Base-by-base conservation (phyloP, 1,139 yeast species). In the Protomyces lactucae-debilis region DNA sequence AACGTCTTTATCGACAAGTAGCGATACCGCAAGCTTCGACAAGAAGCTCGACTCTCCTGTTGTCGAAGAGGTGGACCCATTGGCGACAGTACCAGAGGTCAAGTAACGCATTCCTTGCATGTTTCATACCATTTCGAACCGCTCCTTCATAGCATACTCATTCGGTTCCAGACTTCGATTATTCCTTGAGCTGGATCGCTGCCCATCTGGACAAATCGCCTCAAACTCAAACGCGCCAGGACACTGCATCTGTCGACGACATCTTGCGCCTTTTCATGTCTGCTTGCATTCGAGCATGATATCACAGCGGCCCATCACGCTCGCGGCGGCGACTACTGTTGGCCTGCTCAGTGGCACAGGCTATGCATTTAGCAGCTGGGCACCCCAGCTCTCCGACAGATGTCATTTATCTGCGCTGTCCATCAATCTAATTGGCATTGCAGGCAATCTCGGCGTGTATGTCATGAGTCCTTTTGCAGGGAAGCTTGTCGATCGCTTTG, bases 381-480 rank as follows among this genome's bases (percentile, higher is more conserved):
- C 86, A 55, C 88, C 89, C 3, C 88, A 85, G 71, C 76, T 84
- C 68, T 86, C 88, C 2, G 75, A 76, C 32, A 78, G 77, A 60
- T 77, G 85, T 57, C 74, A 76, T 21, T 79, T 85, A 67, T 72
- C 80, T 3, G 88, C 85, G 12, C 79, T 86, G 0, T 81, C 83
- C 65, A 77, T 85, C 12, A 82, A 85, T 39, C 73, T 79, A 32
- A 81, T 85, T 3, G 88, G 87, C 2, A 77, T 84, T 70, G 74
- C 80, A 37, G 89, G 88, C 3, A 82, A 84, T 43, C 73, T 85
- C 48, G 87, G 88, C 1, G 80, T 83, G 65, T 84, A 87, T 6
- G 66, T 83, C 6, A 85, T 87, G 0, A 88, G 89, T 0, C 70
- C 74, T 12, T 77, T 84, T 12, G 86, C 85, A n/a, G 89, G 85